These are phyloP conservation scores for Salix caprea DNA, from an alignment of 345 rosid genomes.

Conservation along the genomic window DNA sequence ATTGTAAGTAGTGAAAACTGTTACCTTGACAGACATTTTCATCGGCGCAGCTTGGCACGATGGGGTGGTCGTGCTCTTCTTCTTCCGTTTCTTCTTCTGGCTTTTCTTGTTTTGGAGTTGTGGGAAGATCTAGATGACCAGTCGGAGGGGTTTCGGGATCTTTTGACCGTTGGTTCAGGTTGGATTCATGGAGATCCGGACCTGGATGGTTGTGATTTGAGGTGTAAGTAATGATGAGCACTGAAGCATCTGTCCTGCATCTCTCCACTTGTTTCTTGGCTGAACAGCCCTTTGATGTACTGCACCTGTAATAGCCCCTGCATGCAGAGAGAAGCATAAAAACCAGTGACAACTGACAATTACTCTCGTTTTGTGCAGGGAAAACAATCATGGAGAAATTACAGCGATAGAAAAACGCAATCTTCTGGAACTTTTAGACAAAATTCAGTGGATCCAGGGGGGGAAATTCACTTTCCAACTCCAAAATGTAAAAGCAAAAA, in stretches of 20 bases:
- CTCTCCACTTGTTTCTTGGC: constrained; percentile 73
- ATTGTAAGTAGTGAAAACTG: constrained; percentile 42
- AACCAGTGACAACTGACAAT: not conserved
- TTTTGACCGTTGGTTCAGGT: constrained; percentile 13
- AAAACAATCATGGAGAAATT: not conserved
- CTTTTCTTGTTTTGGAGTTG: constrained; percentile 17
- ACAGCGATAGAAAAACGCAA: not conserved
- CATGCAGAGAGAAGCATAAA: not conserved
- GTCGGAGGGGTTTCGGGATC: constrained; percentile 3
- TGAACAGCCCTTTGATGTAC: constrained; percentile 68
- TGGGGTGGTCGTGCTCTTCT: constrained; percentile 12
- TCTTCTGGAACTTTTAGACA: not conserved
- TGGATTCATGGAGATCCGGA: constrained; percentile 24
- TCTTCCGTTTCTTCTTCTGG: constrained; percentile 9
- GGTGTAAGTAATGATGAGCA: constrained; percentile 63
- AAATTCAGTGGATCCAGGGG: not conserved
- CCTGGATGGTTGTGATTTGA: constrained; percentile 61
- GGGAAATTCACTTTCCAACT: not conserved
- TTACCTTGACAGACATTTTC: constrained; percentile 29
- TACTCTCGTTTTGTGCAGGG: not conserved
- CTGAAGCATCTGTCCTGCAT: constrained; percentile 62
- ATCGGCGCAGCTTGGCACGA: not conserved
- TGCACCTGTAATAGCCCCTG: constrained; percentile 75
- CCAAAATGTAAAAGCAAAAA: not conserved
- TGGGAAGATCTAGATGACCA: constrained; percentile 4